Conservation (phyloP, 371 early-diverging fungal genomes). For the Syncephalis plumigaleata region DNA sequence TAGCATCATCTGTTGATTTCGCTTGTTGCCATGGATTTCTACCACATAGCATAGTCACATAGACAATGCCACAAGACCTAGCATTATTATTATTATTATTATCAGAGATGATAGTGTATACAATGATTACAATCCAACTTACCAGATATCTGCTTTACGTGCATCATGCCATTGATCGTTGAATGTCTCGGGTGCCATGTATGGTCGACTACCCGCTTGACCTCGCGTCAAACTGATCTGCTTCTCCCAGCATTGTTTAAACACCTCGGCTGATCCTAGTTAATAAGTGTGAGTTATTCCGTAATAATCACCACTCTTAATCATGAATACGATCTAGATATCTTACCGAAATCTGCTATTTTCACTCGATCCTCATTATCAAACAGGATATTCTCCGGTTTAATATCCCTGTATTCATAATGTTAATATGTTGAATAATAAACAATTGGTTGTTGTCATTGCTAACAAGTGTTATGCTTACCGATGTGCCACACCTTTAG, state of each 20-base stretch:
- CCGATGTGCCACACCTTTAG: constrained; percentile 85
- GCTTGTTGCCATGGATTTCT: constrained; percentile 4
- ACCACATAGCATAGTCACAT: constrained; percentile 46
- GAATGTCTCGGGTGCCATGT: constrained; percentile 79
- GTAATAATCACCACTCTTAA: too few relatives aligned
- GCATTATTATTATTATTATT: too few relatives aligned
- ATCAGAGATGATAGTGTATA: constrained; percentile 3
- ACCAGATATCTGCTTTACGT: constrained; percentile 66
- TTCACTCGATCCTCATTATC: constrained; percentile 70
- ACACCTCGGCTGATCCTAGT: constrained; percentile 44
- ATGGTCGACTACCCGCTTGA: constrained; percentile 73
- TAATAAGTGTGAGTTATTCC: too few relatives aligned
- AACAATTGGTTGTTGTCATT: too few relatives aligned
- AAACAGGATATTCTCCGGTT: constrained; percentile 85
- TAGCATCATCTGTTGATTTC: too few relatives aligned
- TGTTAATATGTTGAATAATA: too few relatives aligned
- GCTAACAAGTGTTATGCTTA: background rate
- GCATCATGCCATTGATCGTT: constrained; percentile 52
- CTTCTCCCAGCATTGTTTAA: constrained; percentile 61
- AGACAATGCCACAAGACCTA: constrained; percentile 37
- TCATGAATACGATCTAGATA: constrained; percentile 19
- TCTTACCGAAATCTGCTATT: constrained; percentile 90
- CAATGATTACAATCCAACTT: constrained; percentile 9
- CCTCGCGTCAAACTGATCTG: constrained; percentile 42
- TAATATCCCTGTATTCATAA: constrained; percentile 46